Base-by-base conservation (phyloP, 2,329 filamentous ascomycete species). In the Ascomycota sp. region DNA sequence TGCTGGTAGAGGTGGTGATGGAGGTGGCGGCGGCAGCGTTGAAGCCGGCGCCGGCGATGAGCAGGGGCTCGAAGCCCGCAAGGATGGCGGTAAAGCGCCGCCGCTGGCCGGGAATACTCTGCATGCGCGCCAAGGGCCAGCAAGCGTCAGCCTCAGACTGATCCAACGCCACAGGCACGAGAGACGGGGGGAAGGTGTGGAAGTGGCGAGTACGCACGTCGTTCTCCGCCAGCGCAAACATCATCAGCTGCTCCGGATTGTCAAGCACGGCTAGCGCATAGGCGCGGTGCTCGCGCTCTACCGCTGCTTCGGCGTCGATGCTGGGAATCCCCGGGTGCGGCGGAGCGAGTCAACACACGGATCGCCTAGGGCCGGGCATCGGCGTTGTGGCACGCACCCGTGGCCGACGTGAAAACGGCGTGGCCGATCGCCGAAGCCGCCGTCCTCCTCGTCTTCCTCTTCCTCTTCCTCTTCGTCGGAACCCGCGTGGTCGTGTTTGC, bases 401-500 rank as follows among this genome's bases (percentile, higher is more conserved):
- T n/a, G n/a, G n/a, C n/a, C n/a, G n/a, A n/a, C n/a, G n/a, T n/a
- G n/a, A n/a, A n/a, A n/a, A n/a, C n/a, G n/a, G n/a, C n/a, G n/a
- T n/a, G n/a, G n/a, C n/a, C n/a, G n/a, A n/a, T n/a, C n/a, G 6
- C 23, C 23, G 10, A 25, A 25, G 9, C 13, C 23, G 9, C 23
- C 13, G 7, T 44, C 38, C n/a, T 39, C 45, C 32, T 45, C 39
- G 13, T 47, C 44, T 26, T 46, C 39, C n/a, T n/a, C n/a, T n/a
- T n/a, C n/a, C n/a, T n/a, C n/a, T n/a, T n/a, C n/a, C n/a, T n/a
- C n/a, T n/a, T n/a, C n/a, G n/a, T n/a, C n/a, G n/a, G n/a, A n/a
- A n/a, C n/a, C n/a, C n/a, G n/a, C n/a, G 40, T 65, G 66, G 1
- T 63, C 62, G 35, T 71, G 57, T 40, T 69, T 69, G 30, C 67